Evolutionary conservation across 257 asterid genomes (phyloP).

Genomic region (Jaltomata sinuosa): DNA sequence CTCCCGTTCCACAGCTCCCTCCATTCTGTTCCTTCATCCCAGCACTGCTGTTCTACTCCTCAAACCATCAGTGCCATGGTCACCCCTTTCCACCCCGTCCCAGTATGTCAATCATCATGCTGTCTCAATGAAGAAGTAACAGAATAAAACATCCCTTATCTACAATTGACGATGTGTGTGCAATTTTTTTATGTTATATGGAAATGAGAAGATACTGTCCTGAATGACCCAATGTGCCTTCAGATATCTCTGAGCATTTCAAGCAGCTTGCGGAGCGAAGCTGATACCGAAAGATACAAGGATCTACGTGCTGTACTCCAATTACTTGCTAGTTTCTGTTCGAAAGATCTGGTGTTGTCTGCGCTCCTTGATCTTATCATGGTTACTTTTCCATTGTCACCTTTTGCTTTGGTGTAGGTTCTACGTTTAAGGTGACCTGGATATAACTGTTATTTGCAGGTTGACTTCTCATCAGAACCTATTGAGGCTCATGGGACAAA

Average conservation of each 20-base stretch:
- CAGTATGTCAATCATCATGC: background rate
- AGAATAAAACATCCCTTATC: background rate
- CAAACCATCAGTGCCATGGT: background rate
- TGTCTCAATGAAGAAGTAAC: background rate
- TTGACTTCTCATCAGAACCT: conserved; percentile 84
- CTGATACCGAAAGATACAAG: conserved; percentile 79
- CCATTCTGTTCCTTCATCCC: background rate
- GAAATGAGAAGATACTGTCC: background rate
- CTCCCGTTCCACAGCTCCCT: background rate
- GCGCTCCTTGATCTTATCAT: background rate
- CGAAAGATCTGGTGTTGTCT: conserved; percentile 76
- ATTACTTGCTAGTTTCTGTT: conserved; percentile 74
- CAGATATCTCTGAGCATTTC: conserved; percentile 79
- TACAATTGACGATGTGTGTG: background rate
- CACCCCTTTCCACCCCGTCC: background rate
- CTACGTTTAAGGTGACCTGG: conserved; percentile 6
- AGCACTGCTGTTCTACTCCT: background rate
- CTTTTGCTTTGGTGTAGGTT: background rate
- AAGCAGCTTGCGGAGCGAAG: conserved; percentile 62
- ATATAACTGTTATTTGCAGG: conserved; percentile 34
- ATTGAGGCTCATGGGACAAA: conserved; percentile 68
- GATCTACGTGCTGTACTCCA: conserved; percentile 87
- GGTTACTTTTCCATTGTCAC: background rate
- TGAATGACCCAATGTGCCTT: conserved; percentile 3
- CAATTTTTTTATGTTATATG: background rate